A percentile compares a stretch with the other conserved stretches of the same genome.
These are phyloP conservation scores for Hypoxylon sp. DNA, from an alignment of 2,329 filamentous ascomycete species.

Conservation along the genomic window DNA sequence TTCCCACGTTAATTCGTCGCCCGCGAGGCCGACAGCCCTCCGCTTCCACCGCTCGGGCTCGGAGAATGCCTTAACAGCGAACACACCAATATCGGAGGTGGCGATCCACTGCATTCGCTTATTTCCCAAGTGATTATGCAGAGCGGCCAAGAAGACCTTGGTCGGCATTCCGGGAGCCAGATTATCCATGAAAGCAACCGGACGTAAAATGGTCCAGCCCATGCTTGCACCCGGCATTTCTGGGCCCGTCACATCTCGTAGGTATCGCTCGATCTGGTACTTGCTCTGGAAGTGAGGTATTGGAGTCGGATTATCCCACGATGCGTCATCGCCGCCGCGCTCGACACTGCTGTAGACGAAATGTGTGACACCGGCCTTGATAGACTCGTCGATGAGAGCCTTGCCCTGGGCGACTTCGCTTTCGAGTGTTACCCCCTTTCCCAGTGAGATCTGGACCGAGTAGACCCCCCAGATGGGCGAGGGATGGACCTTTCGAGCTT, in stretches of 20 bases:
- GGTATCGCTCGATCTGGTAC: slow-evolving; percentile 72
- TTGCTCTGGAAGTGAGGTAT: slow-evolving; percentile 76
- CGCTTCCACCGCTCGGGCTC: slow-evolving; percentile 57
- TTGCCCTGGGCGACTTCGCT: slow-evolving; percentile 68
- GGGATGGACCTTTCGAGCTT: slow-evolving; percentile 43
- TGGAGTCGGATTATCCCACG: slow-evolving; percentile 66
- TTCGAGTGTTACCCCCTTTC: slow-evolving; percentile 56
- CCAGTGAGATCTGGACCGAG: slow-evolving; percentile 64
- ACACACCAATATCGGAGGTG: slow-evolving; percentile 62
- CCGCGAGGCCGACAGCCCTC: slow-evolving; percentile 60
- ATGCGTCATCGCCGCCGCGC: slow-evolving; percentile 68
- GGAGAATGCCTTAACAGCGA: slow-evolving; percentile 61
- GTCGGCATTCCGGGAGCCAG: slow-evolving; percentile 55
- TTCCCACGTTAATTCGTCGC: slow-evolving; percentile 61
- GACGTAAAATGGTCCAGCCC: slow-evolving; percentile 74
- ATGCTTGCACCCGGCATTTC: slow-evolving; percentile 59
- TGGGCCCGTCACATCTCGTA: slow-evolving; percentile 62
- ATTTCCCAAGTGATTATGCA: slow-evolving; percentile 53
- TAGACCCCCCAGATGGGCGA: slow-evolving; percentile 71
- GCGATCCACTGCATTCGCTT: slow-evolving; percentile 61
- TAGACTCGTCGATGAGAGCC: slow-evolving; percentile 69
- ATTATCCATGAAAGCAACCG: slow-evolving; percentile 75
- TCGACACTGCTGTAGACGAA: slow-evolving; percentile 77
- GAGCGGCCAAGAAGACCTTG: slow-evolving; percentile 57
- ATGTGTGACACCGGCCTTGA: slow-evolving; percentile 69